phyloP scores from a whole-genome alignment of 768 basidiomycete genomes.

The Leucogyrophana mollusca region DNA sequence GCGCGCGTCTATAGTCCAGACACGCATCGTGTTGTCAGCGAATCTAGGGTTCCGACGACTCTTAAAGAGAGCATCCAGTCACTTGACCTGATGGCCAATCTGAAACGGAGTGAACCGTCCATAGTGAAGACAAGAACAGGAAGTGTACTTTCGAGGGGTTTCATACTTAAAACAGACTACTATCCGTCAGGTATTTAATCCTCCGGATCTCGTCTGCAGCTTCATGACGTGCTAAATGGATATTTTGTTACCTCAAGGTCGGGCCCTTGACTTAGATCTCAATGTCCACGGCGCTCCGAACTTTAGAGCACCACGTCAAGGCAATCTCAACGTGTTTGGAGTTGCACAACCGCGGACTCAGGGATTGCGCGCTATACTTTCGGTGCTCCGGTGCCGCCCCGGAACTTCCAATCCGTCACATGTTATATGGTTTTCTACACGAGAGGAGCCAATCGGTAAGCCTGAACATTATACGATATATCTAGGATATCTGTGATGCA shows the following conservation, averaged over 20 bases:
- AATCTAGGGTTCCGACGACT: constrained; percentile 1
- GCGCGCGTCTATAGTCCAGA: constrained; percentile 4
- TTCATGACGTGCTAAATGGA: constrained; percentile 7
- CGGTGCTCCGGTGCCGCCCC: constrained; percentile 75
- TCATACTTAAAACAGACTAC: constrained; percentile 93
- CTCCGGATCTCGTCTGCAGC: neutral
- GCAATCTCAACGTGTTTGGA: constrained; percentile 88
- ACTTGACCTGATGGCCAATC: constrained; percentile 59
- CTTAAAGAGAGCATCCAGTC: constrained; percentile 22
- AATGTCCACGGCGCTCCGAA: constrained; percentile 95
- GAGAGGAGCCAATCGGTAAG: constrained; percentile 93
- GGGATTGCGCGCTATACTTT: constrained; percentile 87
- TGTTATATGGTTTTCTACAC: constrained; percentile 94
- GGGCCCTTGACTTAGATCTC: constrained; percentile 87
- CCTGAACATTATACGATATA: constrained; percentile 11
- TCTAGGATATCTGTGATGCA: neutral
- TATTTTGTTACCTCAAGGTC: too few relatives aligned
- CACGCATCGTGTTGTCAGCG: constrained; percentile 2
- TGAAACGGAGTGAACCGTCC: constrained; percentile 66
- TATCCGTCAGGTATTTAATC: constrained; percentile 63
- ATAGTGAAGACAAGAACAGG: constrained; percentile 83
- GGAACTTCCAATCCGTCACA: constrained; percentile 61
- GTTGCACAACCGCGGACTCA: constrained; percentile 94
- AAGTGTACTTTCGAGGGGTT: constrained; percentile 82
- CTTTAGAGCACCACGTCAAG: constrained; percentile 80